Evolutionary conservation across 1,284 basidiomycete species (phyloP), one percentile per base, ranked within the genome.

Genomic region (Veloporphyrellus conicus): DNA sequence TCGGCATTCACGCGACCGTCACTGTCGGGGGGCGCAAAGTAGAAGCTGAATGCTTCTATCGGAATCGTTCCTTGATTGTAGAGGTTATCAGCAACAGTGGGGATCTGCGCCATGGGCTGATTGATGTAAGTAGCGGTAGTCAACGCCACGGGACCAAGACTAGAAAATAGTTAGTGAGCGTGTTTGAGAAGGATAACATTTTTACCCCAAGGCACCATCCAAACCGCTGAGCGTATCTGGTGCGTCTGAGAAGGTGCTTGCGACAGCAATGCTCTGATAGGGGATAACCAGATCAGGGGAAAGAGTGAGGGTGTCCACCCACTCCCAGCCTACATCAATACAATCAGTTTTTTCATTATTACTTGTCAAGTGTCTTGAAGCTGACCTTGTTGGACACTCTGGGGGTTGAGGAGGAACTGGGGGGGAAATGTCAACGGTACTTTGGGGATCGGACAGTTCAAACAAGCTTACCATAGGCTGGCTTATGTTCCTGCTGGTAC

Each of bases 221-320:
- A 77, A 63, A 25, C 57, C 71, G 19, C 53, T 40, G 54, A 78
- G 74, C 16, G 75, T 75, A 18, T 57, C 44, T 2, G 72, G n/a
- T n/a, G n/a, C n/a, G n/a, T n/a, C n/a, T n/a, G n/a, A n/a, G n/a
- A n/a, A 64, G n/a, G 45, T 60, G 12, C 59, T 62, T 2, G 79
- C 76, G 23, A 80, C 77, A 22, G 78, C 81, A 43, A 83, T 76
- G 36, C 68, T 71, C 60, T 84, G 81, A 16, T 69, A 54, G 35
- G 60, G 34, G 54, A 81, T 74, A 28, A 75, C 70, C 27, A 82
- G 69, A 7, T 53, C 59, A 1, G 64, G 41, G 5, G 63, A 58
- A 25, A 83, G 64, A 7, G 72, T 68, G 32, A 83, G 71, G 34
- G 63, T 66, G 55, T 82, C 79, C 38, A 57, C 69, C 57, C 71